Evolutionary conservation across 306 rosid species (phyloP), one percentile per base, ranked within the genome.

Genomic region (Delonix regia): DNA sequence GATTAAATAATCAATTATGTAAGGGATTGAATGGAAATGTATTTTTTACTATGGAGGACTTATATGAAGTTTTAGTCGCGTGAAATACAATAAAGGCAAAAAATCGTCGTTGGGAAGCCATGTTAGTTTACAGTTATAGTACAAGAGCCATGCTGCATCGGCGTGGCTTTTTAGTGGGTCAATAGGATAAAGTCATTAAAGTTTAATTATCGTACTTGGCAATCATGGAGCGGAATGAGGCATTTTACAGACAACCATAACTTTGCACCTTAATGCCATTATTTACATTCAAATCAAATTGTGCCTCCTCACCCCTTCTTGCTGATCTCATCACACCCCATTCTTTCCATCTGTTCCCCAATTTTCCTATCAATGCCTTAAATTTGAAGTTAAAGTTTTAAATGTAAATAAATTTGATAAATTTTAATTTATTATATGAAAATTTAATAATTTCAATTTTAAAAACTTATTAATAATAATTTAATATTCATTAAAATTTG

Each of bases 221-320:
- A 34, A 45, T 81, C 76, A n/a, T 65, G 30, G 22, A n/a, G 38
- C 42, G 80, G 51, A 9, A 38, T 69, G 9, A 71, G 39, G 52
- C 64, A 25, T 45, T 71, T 65, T 73, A 56, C 66, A 19, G 78
- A 45, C 79, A 77, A 45, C 63, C 27, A 44, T 25, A 36, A 36
- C 86, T 78, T 82, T 76, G 79, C 18, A 28, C 68, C 81, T 69
- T 76, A 10, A 48, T 76, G 61, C 53, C 84, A 47, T 38, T 6
- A 13, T 68, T 48, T 39, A 49, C 77, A 48, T 75, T 76, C 70
- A 62, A 39, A 34, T 47, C 21, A 47, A 69, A 36, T 48, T 22
- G 18, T n/a, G 33, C 66, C 2, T 15, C 48, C 45, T 21, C 18
- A 27, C 56, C 44, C 53, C 44, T 41, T 27, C 69, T 1, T 27